These are phyloP conservation scores for Paragyromitra xinjiangensis DNA, from an alignment of 495 filamentous ascomycete species.

Conservation along the genomic window DNA sequence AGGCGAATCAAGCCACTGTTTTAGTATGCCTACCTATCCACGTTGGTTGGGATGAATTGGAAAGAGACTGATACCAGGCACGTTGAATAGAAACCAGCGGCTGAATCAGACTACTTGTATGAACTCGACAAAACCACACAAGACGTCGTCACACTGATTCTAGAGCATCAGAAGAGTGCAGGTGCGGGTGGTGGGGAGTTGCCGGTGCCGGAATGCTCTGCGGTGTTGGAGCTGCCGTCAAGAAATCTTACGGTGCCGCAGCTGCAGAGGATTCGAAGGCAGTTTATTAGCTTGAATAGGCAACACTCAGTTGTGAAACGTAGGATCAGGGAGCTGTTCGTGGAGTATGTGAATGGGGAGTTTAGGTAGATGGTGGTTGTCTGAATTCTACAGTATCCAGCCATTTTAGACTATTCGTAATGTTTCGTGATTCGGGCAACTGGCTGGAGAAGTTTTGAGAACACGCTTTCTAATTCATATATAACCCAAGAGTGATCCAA, in stretches of 20 bases:
- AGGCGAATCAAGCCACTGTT: conserved; percentile 83
- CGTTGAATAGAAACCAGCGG: conserved; percentile 65
- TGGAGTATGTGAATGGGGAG: conserved; percentile 73
- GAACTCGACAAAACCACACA: conserved; percentile 85
- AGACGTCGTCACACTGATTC: conserved; percentile 77
- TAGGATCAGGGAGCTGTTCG: conserved; percentile 73
- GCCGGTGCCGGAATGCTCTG: conserved; percentile 59
- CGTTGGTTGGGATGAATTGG: too few relatives aligned
- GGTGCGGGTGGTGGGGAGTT: conserved; percentile 64
- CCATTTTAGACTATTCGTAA: too few relatives aligned
- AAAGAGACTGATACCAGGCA: conserved; percentile 6
- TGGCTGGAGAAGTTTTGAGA: too few relatives aligned
- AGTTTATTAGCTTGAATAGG: conserved; percentile 84
- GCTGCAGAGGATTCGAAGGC: conserved; percentile 81
- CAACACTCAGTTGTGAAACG: conserved; percentile 65
- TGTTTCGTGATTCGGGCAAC: too few relatives aligned
- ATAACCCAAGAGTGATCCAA: too few relatives aligned
- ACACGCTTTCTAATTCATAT: too few relatives aligned
- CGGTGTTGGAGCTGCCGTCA: conserved; percentile 67
- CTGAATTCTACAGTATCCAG: not conserved
- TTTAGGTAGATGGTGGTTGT: conserved; percentile 33
- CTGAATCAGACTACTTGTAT: conserved; percentile 81
- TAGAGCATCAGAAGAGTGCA: conserved; percentile 69
- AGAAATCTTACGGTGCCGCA: conserved; percentile 73
- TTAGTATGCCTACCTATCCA: conserved; percentile 61